Evolutionary conservation across 2,329 filamentous ascomycete genomes (phyloP).

Genomic region (Cucurbitaria berberidis): DNA sequence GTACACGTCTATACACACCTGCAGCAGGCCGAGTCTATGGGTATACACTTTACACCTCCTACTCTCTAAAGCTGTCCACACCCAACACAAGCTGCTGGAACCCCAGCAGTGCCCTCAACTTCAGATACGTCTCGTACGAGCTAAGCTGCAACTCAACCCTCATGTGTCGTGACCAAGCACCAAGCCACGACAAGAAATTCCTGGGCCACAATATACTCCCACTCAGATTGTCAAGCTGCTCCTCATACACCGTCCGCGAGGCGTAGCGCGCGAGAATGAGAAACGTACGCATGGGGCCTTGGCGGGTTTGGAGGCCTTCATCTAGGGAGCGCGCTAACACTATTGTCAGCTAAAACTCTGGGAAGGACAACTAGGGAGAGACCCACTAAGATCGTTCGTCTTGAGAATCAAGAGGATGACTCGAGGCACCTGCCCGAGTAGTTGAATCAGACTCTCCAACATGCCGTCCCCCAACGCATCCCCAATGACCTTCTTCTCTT

Average conservation of each 20-base stretch:
- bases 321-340: slow-evolving; percentile 77
- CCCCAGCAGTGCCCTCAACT: slow-evolving; percentile 58
- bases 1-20: neutral
- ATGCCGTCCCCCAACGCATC: slow-evolving; percentile 85
- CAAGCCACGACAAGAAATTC: slow-evolving; percentile 59
- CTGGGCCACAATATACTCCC: slow-evolving; percentile 58
- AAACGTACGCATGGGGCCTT: slow-evolving; percentile 67
- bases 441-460: slow-evolving; percentile 83
- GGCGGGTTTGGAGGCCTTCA: slow-evolving; percentile 80
- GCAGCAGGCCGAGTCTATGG: neutral
- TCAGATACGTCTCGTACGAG: slow-evolving; percentile 64
- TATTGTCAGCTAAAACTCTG: slow-evolving; percentile 11
- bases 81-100: slow-evolving; percentile 40
- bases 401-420: slow-evolving; percentile 96
- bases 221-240: slow-evolving; percentile 60
- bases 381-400: slow-evolving; percentile 87
- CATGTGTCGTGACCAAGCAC: slow-evolving; percentile 60
- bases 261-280: slow-evolving; percentile 70
- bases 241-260: slow-evolving; percentile 66
- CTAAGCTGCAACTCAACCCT: slow-evolving; percentile 64
- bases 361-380: neutral
- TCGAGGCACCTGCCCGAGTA: slow-evolving; percentile 86
- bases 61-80: slow-evolving; percentile 22
- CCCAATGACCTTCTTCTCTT: slow-evolving; percentile 87
- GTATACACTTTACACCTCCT: slow-evolving; percentile 1